Evolutionary conservation across 345 rosid species (phyloP).

Genomic region (Citrus medica): DNA sequence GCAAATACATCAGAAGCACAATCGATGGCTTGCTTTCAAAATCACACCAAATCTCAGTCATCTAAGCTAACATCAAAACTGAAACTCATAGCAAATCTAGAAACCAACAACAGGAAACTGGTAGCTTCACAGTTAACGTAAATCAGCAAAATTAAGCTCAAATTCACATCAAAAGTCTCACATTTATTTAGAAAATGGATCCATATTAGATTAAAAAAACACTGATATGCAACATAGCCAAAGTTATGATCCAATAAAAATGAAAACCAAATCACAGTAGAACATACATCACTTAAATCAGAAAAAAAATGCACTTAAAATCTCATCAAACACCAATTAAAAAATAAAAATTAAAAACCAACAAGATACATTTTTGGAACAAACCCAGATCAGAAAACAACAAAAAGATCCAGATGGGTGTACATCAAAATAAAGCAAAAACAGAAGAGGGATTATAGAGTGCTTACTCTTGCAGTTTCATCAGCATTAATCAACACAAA

Average conservation of each 20-base stretch:
- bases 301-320: background rate
- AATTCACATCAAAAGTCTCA: background rate
- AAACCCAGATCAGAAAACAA: constrained; percentile 37
- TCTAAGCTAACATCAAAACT: background rate
- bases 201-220: background rate
- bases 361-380: background rate
- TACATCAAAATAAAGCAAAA: background rate
- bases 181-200: background rate
- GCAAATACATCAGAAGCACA: constrained; percentile 1
- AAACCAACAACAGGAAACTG: background rate
- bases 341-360: too few relatives aligned
- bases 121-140: background rate
- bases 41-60: constrained; percentile 5
- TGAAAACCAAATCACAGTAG: background rate
- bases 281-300: background rate
- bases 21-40: background rate
- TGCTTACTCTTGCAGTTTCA: constrained; percentile 70
- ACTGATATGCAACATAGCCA: background rate
- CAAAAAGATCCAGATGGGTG: constrained; percentile 1
- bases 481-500: constrained; percentile 93
- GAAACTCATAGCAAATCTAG: background rate
- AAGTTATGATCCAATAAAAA: background rate
- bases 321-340: background rate
- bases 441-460: constrained; percentile 1
- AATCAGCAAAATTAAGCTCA: background rate